Evolutionary conservation across 805 yeast species (phyloP).

Genomic region (Spathaspora passalidarum): DNA sequence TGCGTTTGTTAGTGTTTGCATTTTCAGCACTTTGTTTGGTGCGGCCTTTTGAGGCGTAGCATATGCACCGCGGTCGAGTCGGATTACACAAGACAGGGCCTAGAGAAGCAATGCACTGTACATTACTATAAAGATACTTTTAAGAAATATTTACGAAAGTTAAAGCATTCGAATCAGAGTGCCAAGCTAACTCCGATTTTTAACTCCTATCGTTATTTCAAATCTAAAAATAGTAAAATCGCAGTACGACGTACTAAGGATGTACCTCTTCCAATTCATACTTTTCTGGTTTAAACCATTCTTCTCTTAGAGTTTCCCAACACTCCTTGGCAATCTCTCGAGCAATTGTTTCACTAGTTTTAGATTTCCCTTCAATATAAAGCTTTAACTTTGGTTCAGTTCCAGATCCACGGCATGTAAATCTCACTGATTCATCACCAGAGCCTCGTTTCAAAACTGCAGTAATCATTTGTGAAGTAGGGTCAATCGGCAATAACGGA

Average conservation of each 20-base stretch:
- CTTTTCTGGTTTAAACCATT: constrained; percentile 69
- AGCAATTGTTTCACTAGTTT: constrained; percentile 44
- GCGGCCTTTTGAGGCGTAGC: too few relatives aligned
- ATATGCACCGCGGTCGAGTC: too few relatives aligned
- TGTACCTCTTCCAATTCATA: constrained; percentile 31
- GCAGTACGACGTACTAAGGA: constrained; percentile 1
- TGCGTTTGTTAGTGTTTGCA: too few relatives aligned
- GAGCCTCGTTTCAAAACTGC: constrained; percentile 35
- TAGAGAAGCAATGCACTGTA: too few relatives aligned
- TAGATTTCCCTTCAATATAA: constrained; percentile 75
- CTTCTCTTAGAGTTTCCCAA: constrained; percentile 57
- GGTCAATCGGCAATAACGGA: constrained; percentile 71
- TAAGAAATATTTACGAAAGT: too few relatives aligned
- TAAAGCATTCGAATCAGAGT: too few relatives aligned
- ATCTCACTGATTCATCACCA: constrained; percentile 42
- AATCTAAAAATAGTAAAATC: too few relatives aligned
- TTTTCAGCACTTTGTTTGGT: too few relatives aligned
- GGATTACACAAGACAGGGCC: too few relatives aligned
- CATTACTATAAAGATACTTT: too few relatives aligned
- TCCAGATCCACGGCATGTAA: constrained; percentile 92
- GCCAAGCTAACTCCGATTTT: too few relatives aligned
- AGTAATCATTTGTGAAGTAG: constrained; percentile 84
- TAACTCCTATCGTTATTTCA: too few relatives aligned
- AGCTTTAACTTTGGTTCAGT: constrained; percentile 94
- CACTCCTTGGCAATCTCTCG: constrained; percentile 51